Base-by-base conservation (phyloP, 1,284 basidiomycete species). In the Papiliotrema fonsecae region DNA sequence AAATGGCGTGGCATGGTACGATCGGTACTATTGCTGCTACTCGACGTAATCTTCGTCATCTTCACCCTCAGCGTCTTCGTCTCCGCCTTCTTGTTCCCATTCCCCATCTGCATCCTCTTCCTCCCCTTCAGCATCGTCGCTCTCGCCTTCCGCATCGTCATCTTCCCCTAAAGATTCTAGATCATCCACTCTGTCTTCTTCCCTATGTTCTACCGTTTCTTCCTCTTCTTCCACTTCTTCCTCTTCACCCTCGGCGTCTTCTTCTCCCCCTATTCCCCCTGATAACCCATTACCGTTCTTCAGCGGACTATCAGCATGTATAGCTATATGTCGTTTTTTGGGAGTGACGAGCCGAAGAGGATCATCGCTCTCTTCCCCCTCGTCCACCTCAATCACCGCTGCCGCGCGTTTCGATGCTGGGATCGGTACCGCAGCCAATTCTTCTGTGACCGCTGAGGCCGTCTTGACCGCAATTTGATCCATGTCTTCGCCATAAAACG, bases 161-260 rank as follows among this genome's bases (percentile, higher is more conserved):
- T 39, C 35, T 10, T 38, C 34, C 28, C 37, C 25, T 26, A 39
- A 19, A 11, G 18, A 38, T 10, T 52, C 50, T 34, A 46, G 42
- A 21, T 52, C 53, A 18, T 50, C 51, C 30, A 46, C 49, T 9
- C 38, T 46, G 6, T 51, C 56, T 16, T 45, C 54, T 40, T 41
- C 38, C 16, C 16, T 22, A 26, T 47, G 28, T 21, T 30, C 30
- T 5, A 28, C 43, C 31, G 34, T 31, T 5, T 22, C 27, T 18
- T 40, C 42, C 26, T 7, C 47, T 14, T 55, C 57, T 11, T 49
- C 47, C 18, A 47, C 54, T 26, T 50, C 44, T 10, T 38, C 50
- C 21, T 52, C 45, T 18, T 40, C 56, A 34, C 48, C 51, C 49
- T 13, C 21, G 6, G 4, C 34, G 27, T 45, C 44, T 6, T 44